Evolutionary conservation across 1,284 basidiomycete genomes (phyloP), one percentile per base, ranked within the genome.

Genomic region (Cystobasidium slooffiae): DNA sequence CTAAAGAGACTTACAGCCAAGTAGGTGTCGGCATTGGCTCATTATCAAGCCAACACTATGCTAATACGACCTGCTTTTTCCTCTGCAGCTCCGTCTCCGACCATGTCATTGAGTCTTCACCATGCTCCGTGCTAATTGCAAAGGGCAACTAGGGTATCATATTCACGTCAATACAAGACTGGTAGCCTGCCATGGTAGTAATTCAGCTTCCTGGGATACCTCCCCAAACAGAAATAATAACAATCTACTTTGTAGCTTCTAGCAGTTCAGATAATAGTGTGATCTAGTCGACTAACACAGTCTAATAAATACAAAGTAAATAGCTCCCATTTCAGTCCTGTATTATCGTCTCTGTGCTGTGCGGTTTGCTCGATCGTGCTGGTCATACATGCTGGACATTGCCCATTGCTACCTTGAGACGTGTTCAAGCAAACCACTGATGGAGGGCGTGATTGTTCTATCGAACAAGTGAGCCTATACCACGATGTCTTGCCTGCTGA

Each of bases 361-460:
- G 31, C n/a, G n/a, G n/a, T n/a, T n/a, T 31, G 5, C 31, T 31
- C 31, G 24, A 64, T 20, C 24, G 14, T 20, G n/a, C 16, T 53
- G n/a, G 1, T 55, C 20, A 22, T 58, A 7, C 20, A 68, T n/a
- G 67, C 53, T 46, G n/a, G n/a, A n/a, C n/a, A 2, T 24, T 14
- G 31, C 12, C 43, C 41, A n/a, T 31, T 43, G 56, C 56, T 41
- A 16, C 5, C 14, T 41, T n/a, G 31, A 31, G 37, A 39, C 41
- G 9, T 41, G 31, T 12, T 5, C 6, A 18, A 41, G 12, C 37
- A 12, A 37, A 18, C 22, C 12, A 24, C 39, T 22, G 22, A 72
- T 72, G 69, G 69, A 72, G 47, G 69, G 69, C n/a, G 49, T 72
- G 43, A 63, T 72, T 39, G 53, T 72, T 43, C 59, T 72, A 14